Evolutionary conservation across 768 basidiomycete species (phyloP).

Genomic region (Hemileccinum impolitum): DNA sequence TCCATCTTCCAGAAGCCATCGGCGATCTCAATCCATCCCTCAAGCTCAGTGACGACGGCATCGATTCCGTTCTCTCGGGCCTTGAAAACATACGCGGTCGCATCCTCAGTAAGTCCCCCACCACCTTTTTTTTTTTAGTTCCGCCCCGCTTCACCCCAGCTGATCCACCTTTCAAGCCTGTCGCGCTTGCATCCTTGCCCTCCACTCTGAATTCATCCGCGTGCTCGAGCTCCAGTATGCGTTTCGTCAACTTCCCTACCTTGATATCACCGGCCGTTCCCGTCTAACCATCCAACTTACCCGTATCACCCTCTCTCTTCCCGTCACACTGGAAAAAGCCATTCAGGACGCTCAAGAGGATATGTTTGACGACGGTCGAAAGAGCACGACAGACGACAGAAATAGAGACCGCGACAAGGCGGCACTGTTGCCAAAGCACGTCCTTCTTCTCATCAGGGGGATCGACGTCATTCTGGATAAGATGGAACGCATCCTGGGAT

Average conservation of each 20-base stretch:
- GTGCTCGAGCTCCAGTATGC: constrained; percentile 80
- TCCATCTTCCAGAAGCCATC: constrained; percentile 53
- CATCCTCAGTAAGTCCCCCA: constrained; percentile 53
- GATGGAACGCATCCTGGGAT: constrained; percentile 55
- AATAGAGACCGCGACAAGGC: constrained; percentile 18
- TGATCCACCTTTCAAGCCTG: constrained; percentile 46
- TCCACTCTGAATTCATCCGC: constrained; percentile 69
- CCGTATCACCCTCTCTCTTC: constrained; percentile 71
- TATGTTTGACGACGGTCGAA: neutral
- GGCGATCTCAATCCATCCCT: constrained; percentile 80
- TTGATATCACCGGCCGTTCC: constrained; percentile 73
- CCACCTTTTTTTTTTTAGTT: neutral
- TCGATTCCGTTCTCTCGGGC: constrained; percentile 68
- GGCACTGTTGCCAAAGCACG: constrained; percentile 51
- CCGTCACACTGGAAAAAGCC: constrained; percentile 70
- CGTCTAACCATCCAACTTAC: constrained; percentile 75
- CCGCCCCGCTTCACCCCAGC: neutral
- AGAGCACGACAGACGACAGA: constrained; percentile 6
- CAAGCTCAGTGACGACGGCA: constrained; percentile 72
- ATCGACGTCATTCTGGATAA: constrained; percentile 61
- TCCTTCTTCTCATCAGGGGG: constrained; percentile 58
- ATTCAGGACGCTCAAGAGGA: constrained; percentile 41
- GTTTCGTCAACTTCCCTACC: constrained; percentile 71
- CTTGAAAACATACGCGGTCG: constrained; percentile 71
- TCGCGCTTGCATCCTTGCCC: constrained; percentile 69